phyloP scores from a whole-genome alignment of 148 eudicot genomes.

The Cornus suecica region DNA sequence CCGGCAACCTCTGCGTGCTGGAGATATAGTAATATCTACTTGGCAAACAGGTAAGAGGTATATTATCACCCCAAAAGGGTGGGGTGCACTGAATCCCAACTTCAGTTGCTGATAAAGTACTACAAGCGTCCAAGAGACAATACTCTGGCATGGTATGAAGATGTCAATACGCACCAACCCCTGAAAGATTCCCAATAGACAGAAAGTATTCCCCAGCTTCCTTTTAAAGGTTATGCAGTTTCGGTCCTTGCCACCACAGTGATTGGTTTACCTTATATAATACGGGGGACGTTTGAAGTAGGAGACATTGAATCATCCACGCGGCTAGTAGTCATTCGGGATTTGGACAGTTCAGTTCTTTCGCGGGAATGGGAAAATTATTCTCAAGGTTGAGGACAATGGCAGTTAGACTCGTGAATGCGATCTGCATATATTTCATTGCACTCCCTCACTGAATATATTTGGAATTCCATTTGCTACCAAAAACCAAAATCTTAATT shows the following conservation, averaged over 20 bases:
- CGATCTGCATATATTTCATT: neutral
- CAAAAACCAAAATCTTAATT: neutral
- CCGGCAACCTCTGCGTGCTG: neutral
- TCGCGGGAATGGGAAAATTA: neutral
- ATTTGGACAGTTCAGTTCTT: neutral
- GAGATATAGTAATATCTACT: neutral
- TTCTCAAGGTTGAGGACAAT: neutral
- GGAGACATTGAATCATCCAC: neutral
- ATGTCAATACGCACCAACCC: neutral
- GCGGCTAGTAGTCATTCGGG: neutral
- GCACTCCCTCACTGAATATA: neutral
- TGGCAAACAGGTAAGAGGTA: neutral
- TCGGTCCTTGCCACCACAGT: neutral
- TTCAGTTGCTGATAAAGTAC: neutral
- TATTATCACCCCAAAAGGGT: neutral
- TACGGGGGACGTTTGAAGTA: too few relatives aligned
- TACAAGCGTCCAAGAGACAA: neutral
- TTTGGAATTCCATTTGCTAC: neutral
- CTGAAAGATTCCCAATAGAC: neutral
- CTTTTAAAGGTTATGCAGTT: neutral
- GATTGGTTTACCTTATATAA: neutral
- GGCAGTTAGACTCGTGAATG: neutral
- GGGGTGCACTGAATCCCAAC: neutral
- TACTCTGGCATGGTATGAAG: neutral
- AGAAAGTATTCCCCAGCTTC: neutral